These are phyloP conservation scores for Phytophthora gonapodyides DNA, from an alignment of 352 stramenopile genomes.

Conservation along the genomic window DNA sequence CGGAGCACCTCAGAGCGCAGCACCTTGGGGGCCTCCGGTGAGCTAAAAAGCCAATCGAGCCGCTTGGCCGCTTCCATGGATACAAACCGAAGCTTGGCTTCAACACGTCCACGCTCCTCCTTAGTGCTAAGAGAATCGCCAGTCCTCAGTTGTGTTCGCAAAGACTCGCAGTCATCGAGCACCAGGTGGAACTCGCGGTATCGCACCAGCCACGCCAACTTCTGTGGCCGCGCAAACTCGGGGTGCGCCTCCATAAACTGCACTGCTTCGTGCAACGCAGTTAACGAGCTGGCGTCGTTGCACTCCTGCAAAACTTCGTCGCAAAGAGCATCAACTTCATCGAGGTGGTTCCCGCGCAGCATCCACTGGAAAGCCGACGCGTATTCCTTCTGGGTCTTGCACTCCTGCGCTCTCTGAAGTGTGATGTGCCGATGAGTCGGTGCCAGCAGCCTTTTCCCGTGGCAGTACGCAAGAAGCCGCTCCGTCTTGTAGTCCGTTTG, in stretches of 20 bases:
- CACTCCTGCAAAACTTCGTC: constrained; percentile 63
- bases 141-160: constrained; percentile 38
- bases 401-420: constrained; percentile 46
- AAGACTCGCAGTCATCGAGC: constrained; percentile 60
- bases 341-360: constrained; percentile 58
- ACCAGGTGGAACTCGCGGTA: constrained; percentile 78
- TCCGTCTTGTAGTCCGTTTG: constrained; percentile 62
- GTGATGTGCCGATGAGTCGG: constrained; percentile 43
- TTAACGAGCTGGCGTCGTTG: constrained; percentile 38
- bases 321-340: constrained; percentile 61
- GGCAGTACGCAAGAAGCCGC: constrained; percentile 59
- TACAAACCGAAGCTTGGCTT: constrained; percentile 59
- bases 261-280: constrained; percentile 62
- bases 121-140: constrained; percentile 20
- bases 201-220: constrained; percentile 61
- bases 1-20: constrained; percentile 51
- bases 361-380: constrained; percentile 68
- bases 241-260: constrained; percentile 66
- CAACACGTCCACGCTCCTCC: constrained; percentile 35
- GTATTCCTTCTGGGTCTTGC: constrained; percentile 44
- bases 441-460: constrained; percentile 49
- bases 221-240: constrained; percentile 51
- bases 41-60: constrained; percentile 55
- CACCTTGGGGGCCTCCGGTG: constrained; percentile 43
- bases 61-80: constrained; percentile 67